Conservation (phyloP, 2,329 filamentous ascomycete genomes). For the Ilyonectria robusta region DNA sequence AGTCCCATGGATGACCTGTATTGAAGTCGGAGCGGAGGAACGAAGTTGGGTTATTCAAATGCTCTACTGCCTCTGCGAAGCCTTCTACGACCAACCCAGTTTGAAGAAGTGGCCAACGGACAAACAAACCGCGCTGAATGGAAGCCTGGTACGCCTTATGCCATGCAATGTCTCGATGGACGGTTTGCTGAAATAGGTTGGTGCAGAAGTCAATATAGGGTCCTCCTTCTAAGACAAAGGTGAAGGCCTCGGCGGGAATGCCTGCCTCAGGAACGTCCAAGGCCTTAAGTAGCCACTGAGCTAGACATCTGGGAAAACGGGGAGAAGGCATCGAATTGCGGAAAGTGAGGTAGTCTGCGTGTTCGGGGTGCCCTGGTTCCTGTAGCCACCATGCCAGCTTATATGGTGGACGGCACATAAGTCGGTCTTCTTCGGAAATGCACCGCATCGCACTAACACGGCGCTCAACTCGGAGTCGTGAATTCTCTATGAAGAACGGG, state of each 20-base stretch:
- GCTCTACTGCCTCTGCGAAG: neutral
- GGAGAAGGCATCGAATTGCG: neutral
- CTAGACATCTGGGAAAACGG: neutral
- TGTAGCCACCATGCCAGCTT: neutral
- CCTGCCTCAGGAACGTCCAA: neutral
- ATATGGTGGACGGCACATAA: neutral
- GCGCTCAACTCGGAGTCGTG: neutral
- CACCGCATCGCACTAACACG: neutral
- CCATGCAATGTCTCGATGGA: neutral
- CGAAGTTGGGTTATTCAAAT: neutral
- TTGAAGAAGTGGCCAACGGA: neutral
- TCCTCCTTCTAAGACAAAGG: neutral
- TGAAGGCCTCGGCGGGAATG: slow-evolving; percentile 19
- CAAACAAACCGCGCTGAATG: neutral
- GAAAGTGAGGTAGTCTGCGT: neutral
- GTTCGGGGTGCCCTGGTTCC: neutral
- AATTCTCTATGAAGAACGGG: slow-evolving; percentile 23
- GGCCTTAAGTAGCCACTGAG: neutral
- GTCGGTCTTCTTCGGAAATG: neutral
- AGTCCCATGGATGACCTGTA: slow-evolving; percentile 1
- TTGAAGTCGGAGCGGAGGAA: slow-evolving; percentile 16
- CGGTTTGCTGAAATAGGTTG: neutral
- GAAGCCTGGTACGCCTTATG: neutral
- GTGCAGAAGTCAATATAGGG: neutral
- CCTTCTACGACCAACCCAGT: neutral